Base-by-base conservation (phyloP, 768 basidiomycete genomes). In the Naganishia antarctica region DNA sequence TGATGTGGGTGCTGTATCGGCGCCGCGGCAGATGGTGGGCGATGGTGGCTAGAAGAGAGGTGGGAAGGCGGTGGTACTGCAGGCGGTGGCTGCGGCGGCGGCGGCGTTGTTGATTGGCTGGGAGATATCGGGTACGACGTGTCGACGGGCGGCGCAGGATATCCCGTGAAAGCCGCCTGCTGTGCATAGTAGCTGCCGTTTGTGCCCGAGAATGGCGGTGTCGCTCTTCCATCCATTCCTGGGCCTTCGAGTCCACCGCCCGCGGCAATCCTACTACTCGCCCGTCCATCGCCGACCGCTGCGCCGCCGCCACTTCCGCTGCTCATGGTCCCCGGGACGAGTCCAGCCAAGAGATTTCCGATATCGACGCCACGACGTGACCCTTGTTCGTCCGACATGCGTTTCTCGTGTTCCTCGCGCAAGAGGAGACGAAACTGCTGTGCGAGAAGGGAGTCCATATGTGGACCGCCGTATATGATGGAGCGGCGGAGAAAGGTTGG, bases 391-490 rank as follows among this genome's bases (percentile, higher is more conserved):
- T 75, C 76, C 15, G 71, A 69, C 51, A 77, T 67, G 11, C 76
- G 70, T 7, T 69, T 67, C 57, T 76, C 76, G 28, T 76, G 69
- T 58, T 77, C 76, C 25, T 70, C 66, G 34, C 71, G 71, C 21
- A 77, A 41, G 7, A 77, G 61, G 37, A 71, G 61, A 18, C 74
- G 67, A 67, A 77, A 74, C 28, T 77, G 72, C 8, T 66, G 51
- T 44, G 73, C 71, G 50, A 75, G 72, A 16, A 77, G 57, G 12
- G 70, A 61, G 49, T 77, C 76, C 50, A 77, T 64, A 1, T 59
- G 61, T 37, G 70, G 69, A 34, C 76, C 76, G 37, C 74, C 76
- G 60, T 77, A 71, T 37, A 77, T 72, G 47, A 77, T 73, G n/a
- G 70, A 66, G 15, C 70, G 66, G 4, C 76, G 74, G 21, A 77